These are phyloP conservation scores for Cladorrhinum sp. DNA, from an alignment of 2,329 filamentous ascomycete genomes.

Conservation along the genomic window DNA sequence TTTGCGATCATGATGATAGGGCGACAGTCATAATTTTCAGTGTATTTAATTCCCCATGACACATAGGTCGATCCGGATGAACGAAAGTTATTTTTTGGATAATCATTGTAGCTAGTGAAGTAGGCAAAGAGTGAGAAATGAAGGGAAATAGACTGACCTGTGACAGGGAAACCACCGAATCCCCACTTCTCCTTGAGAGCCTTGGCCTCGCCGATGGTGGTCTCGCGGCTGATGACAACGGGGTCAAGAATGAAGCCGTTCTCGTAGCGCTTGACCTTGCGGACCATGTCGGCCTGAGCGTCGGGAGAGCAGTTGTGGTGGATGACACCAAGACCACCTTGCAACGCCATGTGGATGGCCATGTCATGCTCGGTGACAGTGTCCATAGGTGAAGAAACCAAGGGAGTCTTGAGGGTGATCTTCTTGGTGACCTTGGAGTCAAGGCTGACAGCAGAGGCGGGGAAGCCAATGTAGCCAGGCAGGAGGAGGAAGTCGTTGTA, in stretches of 20 bases:
- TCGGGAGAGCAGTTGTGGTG: conserved; percentile 99
- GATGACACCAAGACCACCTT: conserved; percentile 88
- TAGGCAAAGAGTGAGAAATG: conserved; percentile 19
- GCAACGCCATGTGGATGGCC: conserved; percentile 94
- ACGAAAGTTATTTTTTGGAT: conserved; percentile 98
- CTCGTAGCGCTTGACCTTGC: conserved; percentile 98
- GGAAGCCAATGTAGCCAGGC: conserved; percentile 97
- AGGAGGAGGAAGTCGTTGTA: conserved; percentile 99
- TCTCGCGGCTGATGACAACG: conserved; percentile 81
- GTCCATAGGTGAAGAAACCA: conserved; percentile 98
- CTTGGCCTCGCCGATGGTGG: conserved; percentile 87
- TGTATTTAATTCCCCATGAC: conserved; percentile 74
- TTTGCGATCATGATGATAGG: conserved; percentile 26
- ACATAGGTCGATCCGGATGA: conserved; percentile 93
- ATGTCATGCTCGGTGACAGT: conserved; percentile 99
- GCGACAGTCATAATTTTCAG: conserved; percentile 45
- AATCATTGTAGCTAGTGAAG: conserved; percentile 60
- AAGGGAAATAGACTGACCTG: conserved; percentile 69
- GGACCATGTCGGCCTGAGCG: conserved; percentile 96
- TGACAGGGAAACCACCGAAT: conserved; percentile 97
- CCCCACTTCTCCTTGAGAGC: conserved; percentile 96
- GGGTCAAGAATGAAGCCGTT: conserved; percentile 98
- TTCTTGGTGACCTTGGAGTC: conserved; percentile 93
- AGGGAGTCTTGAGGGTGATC: conserved; percentile 92
- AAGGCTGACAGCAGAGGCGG: conserved; percentile 81